These are phyloP conservation scores for Apiospora marii DNA, from an alignment of 2,329 filamentous ascomycete species.

Conservation along the genomic window DNA sequence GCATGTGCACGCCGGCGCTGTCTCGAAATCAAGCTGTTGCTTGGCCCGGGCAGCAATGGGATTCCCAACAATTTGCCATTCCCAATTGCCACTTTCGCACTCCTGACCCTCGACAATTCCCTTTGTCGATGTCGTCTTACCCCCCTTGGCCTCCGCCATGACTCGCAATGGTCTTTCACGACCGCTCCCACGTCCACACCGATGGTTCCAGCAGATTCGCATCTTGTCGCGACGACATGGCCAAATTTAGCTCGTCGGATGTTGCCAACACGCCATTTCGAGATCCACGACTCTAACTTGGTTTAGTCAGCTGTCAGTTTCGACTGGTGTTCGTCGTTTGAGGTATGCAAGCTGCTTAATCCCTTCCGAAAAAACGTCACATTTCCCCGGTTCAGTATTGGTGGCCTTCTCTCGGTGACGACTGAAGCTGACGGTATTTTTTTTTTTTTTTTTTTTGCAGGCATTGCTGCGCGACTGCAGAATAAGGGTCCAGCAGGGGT, in stretches of 20 bases:
- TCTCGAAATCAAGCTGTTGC: not conserved
- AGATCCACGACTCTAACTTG: not conserved
- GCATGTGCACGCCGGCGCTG: not conserved
- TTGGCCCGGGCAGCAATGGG: conserved; percentile 4
- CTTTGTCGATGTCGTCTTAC: not conserved
- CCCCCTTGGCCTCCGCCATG: not conserved
- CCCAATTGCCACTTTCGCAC: conserved; percentile 14
- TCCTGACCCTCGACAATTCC: not conserved
- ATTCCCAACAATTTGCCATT: conserved; percentile 14
- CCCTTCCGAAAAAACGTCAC: not conserved
- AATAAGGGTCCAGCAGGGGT: conserved; percentile 27
- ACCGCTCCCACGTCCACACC: not conserved
- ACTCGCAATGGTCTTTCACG: not conserved
- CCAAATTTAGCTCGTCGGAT: not conserved
- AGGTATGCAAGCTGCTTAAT: not conserved
- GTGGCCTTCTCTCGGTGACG: not conserved
- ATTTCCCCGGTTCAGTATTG: not conserved
- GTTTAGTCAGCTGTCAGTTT: conserved; percentile 4
- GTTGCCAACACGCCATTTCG: not conserved
- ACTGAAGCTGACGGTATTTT: not conserved
- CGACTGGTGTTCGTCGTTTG: not conserved
- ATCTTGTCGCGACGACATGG: not conserved
- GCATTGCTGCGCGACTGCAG: conserved; percentile 18
- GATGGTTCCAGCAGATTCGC: not conserved
- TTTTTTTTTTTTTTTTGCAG: not conserved